Base-by-base conservation (phyloP, 768 basidiomycete genomes). In the Agaricus blazei region DNA sequence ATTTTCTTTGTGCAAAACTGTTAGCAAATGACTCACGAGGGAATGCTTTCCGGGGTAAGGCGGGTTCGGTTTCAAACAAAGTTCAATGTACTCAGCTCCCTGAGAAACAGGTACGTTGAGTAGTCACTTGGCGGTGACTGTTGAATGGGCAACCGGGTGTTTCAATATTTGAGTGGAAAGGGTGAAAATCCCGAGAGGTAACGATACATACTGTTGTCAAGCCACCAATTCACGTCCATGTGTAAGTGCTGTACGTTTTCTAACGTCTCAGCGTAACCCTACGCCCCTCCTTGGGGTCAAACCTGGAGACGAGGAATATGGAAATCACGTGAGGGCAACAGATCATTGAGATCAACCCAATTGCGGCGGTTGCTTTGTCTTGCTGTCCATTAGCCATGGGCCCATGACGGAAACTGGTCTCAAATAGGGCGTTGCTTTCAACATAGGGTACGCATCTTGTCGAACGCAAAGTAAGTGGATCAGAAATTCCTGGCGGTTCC, bases 301-400 rank as follows among this genome's bases (percentile, higher is more conserved):
- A 40, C 38, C 4, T 40, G 5, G 38, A 14, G 14, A 51, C 40
- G 52, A 47, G 50, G 46, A 31, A 51, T 29, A 49, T 57, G 53
- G 47, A 49, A 52, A 34, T 58, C 62, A 62, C 66, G 66, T 64
- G 68, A 61, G 52, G 26, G 38, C 26, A 44, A 42, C 48, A 38
- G 51, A 55, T 47, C 63, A 44, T 49, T 54, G 41, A 34, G 34
- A 34, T 34, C 34, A 48, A 8, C 58, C 63, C 64, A 51, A 63
- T 57, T 65, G 58, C 55, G 60, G 65, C 15, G 23, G 36, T 65
- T 63, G 61, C 65, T 66, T 69, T 69, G 68, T 69, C 62, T 62
- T 60, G 47, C 26, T 34, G 9, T n/a, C 23, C 29, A 19, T 27
- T 14, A 41, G 12, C 14, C 40, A 41, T 41, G 40, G 12, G 40